These are phyloP conservation scores for Kandelia obovata DNA, from an alignment of 345 rosid species.

Conservation along the genomic window DNA sequence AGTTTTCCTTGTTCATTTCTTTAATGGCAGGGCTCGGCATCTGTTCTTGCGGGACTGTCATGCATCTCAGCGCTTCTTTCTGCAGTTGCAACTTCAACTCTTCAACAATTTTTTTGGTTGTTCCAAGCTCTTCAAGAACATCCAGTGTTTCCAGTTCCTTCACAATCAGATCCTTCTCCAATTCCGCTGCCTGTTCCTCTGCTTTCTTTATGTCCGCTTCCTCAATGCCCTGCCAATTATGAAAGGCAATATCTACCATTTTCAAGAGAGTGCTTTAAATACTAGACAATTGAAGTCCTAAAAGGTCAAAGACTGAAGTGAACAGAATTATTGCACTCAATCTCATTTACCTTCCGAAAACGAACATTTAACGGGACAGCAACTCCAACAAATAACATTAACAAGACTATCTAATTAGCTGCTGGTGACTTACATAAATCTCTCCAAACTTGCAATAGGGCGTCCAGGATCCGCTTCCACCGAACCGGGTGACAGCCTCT, in stretches of 20 bases:
- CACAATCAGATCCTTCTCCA: conserved; percentile 89
- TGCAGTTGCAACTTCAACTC: conserved; percentile 82
- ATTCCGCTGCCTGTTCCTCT: conserved; percentile 78
- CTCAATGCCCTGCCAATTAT: conserved; percentile 44
- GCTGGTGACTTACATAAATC: conserved; percentile 28
- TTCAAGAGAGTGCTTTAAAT: too few species aligned
- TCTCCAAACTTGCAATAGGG: conserved; percentile 51
- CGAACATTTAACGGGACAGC: neutral
- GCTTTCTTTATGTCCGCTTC: conserved; percentile 82
- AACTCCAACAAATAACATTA: neutral
- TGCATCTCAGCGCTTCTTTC: conserved; percentile 69
- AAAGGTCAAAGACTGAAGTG: too few species aligned
- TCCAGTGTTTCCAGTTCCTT: conserved; percentile 91
- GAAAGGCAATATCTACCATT: neutral
- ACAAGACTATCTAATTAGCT: neutral
- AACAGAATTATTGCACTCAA: too few species aligned
- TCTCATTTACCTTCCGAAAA: neutral
- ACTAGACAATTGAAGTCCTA: too few species aligned
- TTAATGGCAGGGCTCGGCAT: conserved; percentile 43
- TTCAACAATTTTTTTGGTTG: conserved; percentile 79
- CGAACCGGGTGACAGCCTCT: conserved; percentile 88
- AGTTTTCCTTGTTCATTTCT: conserved; percentile 57
- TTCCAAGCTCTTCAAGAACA: conserved; percentile 84
- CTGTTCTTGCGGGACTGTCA: conserved; percentile 41
- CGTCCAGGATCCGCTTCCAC: conserved; percentile 79